Evolutionary conservation across 176 grass and related monocot genomes (phyloP), one percentile per base, ranked within the genome.

Genomic region (Saccharum officinarum): DNA sequence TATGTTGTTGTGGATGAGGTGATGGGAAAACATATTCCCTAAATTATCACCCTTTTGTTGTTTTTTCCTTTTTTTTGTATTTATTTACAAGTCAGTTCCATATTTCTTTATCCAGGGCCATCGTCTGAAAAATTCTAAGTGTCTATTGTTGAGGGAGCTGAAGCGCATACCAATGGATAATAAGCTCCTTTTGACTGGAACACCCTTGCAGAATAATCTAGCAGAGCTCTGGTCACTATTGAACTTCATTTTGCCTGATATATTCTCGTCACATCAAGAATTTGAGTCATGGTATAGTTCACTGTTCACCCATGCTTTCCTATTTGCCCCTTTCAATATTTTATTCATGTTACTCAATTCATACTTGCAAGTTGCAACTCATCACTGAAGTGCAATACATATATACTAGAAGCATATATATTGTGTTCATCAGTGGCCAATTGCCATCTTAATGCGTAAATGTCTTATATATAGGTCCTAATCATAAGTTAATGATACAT

Each of bases 1-100:
- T 99, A 99, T 92, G 89, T 99, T 80, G 84, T 96, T 84, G 97
- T 99, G 37, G 97, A 99, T 69, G 97, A 99, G 93, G 97, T 99
- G 75, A 80, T 80, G 62, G 20, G 37, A 75, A 52, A 79, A 2
- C 49, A 41, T 76, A 62, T 77, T 23, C 69, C 31, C 39, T 67
- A 52, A 72, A 45, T 86, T 74, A 42, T 45, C 41, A 10, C 59
- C 44, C 59, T 54, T 83, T 6, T 69, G 61, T 62, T n/a, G 41
- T 33, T 55, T 70, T 75, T 33, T 3, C 4, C 1, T 5, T 59
- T 75, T 61, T 61, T 34, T n/a, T n/a, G n/a, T n/a, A n/a, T 44
- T 18, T 54, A 49, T 86, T 85, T 82, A 78, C 17, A 16, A 70
- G 5, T 68, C 47, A 8, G 41, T 47, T 37, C 4, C 50, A 44